phyloP scores from a whole-genome alignment of 768 basidiomycete species.

The Leccinum rimulosum region DNA sequence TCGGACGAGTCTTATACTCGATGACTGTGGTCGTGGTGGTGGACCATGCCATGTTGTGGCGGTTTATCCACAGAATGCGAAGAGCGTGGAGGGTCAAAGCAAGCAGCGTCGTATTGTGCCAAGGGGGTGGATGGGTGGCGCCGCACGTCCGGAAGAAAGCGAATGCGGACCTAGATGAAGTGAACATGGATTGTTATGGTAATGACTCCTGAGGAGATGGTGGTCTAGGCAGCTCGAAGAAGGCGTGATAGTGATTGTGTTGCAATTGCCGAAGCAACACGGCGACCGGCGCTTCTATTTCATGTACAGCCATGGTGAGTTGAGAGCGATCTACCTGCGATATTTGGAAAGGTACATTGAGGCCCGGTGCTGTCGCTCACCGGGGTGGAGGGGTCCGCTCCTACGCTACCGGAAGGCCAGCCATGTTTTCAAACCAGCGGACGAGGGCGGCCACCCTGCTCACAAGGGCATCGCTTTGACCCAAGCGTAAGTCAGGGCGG shows the following conservation, averaged over 20 bases:
- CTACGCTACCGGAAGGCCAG: slow-evolving; percentile 45
- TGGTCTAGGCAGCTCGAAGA: slow-evolving; percentile 19
- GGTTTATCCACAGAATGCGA: slow-evolving; percentile 20
- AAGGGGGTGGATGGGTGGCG: slow-evolving; percentile 14
- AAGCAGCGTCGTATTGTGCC: slow-evolving; percentile 16
- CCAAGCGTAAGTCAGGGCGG: slow-evolving; percentile 72
- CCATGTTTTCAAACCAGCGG: slow-evolving; percentile 71
- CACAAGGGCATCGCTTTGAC: slow-evolving; percentile 65
- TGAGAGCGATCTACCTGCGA: slow-evolving; percentile 10
- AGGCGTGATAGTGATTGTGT: slow-evolving; percentile 19
- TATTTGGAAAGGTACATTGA: slow-evolving; percentile 2
- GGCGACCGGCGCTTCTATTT: slow-evolving; percentile 24
- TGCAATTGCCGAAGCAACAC: slow-evolving; percentile 28
- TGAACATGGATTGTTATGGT: slow-evolving; percentile 16
- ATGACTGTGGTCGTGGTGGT: slow-evolving; percentile 6
- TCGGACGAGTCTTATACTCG: slow-evolving; percentile 20
- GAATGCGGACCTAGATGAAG: slow-evolving; percentile 11
- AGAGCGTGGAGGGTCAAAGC: slow-evolving; percentile 5
- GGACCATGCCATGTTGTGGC: slow-evolving; percentile 19
- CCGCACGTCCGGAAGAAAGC: slow-evolving; percentile 6
- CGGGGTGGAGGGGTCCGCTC: slow-evolving; percentile 7
- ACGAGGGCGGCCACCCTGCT: slow-evolving; percentile 65
- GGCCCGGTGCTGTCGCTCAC: slow-evolving; percentile 15
- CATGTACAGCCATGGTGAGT: slow-evolving; percentile 24
- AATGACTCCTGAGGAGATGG: slow-evolving; percentile 6